Evolutionary conservation across 352 stramenopile species (phyloP).

Genomic region (Pythium aristosporum): DNA sequence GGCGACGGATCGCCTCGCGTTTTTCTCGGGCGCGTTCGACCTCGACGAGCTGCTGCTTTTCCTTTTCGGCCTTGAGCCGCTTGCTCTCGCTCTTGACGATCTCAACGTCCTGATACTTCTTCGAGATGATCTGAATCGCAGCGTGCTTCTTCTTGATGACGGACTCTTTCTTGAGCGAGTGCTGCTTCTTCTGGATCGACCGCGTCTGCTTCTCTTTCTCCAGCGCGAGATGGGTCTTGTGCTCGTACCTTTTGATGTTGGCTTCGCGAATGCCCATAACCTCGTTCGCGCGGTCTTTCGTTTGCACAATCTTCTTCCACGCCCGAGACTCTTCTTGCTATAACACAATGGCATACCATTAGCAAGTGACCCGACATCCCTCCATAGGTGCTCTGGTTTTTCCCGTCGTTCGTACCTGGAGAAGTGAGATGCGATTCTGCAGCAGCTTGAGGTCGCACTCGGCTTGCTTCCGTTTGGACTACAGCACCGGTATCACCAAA

Average conservation of each 20-base stretch:
- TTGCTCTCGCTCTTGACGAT: constrained; percentile 70
- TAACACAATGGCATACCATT: background rate
- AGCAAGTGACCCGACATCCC: no score
- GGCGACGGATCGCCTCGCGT: constrained; percentile 43
- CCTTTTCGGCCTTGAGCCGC: constrained; percentile 58
- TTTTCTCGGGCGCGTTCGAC: constrained; percentile 59
- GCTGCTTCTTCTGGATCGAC: constrained; percentile 51
- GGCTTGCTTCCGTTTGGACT: constrained; percentile 73
- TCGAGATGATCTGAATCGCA: constrained; percentile 70
- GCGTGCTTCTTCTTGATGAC: constrained; percentile 77
- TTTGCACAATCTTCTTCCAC: constrained; percentile 82
- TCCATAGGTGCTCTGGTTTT: no score
- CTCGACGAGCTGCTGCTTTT: constrained; percentile 49
- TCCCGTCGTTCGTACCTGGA: constrained; percentile 36
- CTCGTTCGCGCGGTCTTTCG: constrained; percentile 67
- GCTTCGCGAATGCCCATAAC: constrained; percentile 62
- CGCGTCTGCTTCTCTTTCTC: constrained; percentile 47
- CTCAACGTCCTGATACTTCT: constrained; percentile 77
- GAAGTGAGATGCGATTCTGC: constrained; percentile 65
- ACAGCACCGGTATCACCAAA: no score
- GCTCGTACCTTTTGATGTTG: constrained; percentile 45
- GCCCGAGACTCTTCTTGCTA: constrained; percentile 74
- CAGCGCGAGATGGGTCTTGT: constrained; percentile 43
- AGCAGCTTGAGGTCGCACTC: constrained; percentile 73
- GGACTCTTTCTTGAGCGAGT: constrained; percentile 65